phyloP scores from a whole-genome alignment of 1,284 basidiomycete species.

The Cryptococcus sp. region DNA sequence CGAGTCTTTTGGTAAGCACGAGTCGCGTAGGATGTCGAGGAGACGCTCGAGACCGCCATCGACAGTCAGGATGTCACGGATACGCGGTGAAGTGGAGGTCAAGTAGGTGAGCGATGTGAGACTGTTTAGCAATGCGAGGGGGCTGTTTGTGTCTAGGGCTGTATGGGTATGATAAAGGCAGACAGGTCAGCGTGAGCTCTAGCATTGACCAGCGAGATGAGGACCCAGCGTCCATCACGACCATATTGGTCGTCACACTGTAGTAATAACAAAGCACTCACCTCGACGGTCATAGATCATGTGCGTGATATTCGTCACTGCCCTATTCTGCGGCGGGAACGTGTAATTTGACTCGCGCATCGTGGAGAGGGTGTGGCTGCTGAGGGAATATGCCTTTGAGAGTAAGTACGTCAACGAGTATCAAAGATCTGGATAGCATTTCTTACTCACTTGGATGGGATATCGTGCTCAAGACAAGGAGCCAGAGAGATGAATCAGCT shows the following conservation, averaged over 20 bases:
- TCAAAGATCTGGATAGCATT: no score
- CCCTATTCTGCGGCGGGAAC: slow-evolving; percentile 92
- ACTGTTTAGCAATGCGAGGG: slow-evolving; percentile 92
- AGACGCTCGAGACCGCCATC: slow-evolving; percentile 96
- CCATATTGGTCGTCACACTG: no score
- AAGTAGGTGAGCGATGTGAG: slow-evolving; percentile 96
- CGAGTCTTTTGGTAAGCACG: slow-evolving; percentile 56
- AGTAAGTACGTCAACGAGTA: no score
- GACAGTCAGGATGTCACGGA: slow-evolving; percentile 96
- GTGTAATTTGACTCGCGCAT: slow-evolving; percentile 98
- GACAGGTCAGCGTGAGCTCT: background rate
- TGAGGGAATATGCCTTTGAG: no score
- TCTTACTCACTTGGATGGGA: no score
- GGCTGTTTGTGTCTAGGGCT: slow-evolving; percentile 92
- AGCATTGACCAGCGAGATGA: background rate
- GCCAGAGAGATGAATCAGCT: no score
- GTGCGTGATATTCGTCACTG: slow-evolving; percentile 90
- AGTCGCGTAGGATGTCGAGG: slow-evolving; percentile 86
- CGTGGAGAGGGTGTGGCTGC: background rate
- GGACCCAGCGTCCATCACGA: background rate
- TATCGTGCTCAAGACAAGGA: no score
- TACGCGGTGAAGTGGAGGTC: slow-evolving; percentile 94
- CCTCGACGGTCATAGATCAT: slow-evolving; percentile 95
- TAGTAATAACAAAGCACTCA: slow-evolving; percentile 54
- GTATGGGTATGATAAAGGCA: slow-evolving; percentile 14